These are phyloP conservation scores for Auriculariales sp. DNA, from an alignment of 768 basidiomycete genomes.

Conservation along the genomic window DNA sequence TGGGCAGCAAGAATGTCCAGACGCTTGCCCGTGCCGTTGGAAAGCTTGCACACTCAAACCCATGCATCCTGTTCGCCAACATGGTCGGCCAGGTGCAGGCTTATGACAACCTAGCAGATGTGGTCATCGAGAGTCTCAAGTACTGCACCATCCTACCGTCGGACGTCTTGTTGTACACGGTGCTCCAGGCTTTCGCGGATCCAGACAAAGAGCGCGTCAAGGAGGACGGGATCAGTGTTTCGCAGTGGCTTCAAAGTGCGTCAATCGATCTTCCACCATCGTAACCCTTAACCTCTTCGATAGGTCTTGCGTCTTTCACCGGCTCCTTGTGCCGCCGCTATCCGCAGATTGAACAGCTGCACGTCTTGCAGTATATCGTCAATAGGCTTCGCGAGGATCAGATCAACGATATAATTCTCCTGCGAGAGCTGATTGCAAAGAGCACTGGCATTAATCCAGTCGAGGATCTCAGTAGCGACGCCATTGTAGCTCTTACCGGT, in stretches of 20 bases:
- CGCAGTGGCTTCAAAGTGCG: conserved; percentile 87
- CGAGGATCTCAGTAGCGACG: conserved; percentile 76
- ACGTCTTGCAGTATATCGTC: conserved; percentile 78
- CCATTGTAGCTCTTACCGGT: conserved; percentile 82
- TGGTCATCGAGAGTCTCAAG: conserved; percentile 78
- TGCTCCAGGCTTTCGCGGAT: conserved; percentile 78
- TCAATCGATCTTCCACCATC: conserved; percentile 9
- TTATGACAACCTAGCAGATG: conserved; percentile 84
- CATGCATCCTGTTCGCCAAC: conserved; percentile 77
- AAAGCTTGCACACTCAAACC: conserved; percentile 89
- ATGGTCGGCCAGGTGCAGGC: conserved; percentile 91
- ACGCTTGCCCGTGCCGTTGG: conserved; percentile 77
- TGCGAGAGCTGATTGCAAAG: conserved; percentile 87
- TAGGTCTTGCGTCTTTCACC: conserved; percentile 85
- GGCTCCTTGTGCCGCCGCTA: conserved; percentile 86
- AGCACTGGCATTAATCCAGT: conserved; percentile 92
- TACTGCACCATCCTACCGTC: conserved; percentile 89
- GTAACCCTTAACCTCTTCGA: conserved; percentile 10
- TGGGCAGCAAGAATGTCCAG: conserved; percentile 74
- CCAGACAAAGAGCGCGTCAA: conserved; percentile 72
- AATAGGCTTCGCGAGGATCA: conserved; percentile 78
- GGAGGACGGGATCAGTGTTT: conserved; percentile 80
- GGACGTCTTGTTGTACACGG: conserved; percentile 78
- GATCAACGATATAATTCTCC: conserved; percentile 76
- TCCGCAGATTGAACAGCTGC: conserved; percentile 57